A percentile compares a stretch with the other conserved stretches of the same genome.
phyloP scores from a whole-genome alignment of 2,329 filamentous ascomycete species.

The Teratosphaeria viscida region DNA sequence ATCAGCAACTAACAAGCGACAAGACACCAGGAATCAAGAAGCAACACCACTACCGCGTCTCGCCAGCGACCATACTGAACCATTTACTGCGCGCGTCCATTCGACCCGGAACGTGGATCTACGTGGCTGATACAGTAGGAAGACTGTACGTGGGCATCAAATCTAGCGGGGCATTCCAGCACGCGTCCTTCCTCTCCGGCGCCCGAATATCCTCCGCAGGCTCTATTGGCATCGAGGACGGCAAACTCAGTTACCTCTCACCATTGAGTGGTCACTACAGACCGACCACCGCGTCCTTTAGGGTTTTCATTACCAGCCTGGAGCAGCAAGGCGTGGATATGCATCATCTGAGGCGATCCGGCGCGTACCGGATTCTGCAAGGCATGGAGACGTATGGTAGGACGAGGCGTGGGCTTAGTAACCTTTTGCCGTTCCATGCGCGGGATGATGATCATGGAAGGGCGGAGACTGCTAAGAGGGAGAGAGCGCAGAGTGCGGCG shows the following conservation, averaged over 20 bases:
- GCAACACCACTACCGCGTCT: conserved; percentile 54
- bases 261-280: conserved; percentile 68
- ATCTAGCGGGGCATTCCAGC: conserved; percentile 73
- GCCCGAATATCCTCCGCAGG: conserved; percentile 72
- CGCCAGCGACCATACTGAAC: conserved; percentile 64
- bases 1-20: conserved; percentile 27
- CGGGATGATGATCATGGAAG: not conserved
- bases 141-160: conserved; percentile 85
- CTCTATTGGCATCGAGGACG: conserved; percentile 70
- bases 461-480: not conserved
- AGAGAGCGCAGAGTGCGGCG: conserved; percentile 1
- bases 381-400: conserved; percentile 70
- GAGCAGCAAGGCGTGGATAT: conserved; percentile 66
- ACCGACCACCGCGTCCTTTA: conserved; percentile 71
- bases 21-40: conserved; percentile 33
- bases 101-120: conserved; percentile 85
- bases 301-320: conserved; percentile 63
- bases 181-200: conserved; percentile 82
- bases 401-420: conserved; percentile 50
- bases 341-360: conserved; percentile 63
- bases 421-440: not conserved
- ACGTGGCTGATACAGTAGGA: conserved; percentile 75
- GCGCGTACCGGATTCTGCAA: conserved; percentile 67
- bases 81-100: conserved; percentile 66
- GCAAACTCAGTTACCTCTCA: conserved; percentile 61